Evolutionary conservation across 768 basidiomycete genomes (phyloP), one percentile per base, ranked within the genome.

Genomic region (Boletus reticuloceps): DNA sequence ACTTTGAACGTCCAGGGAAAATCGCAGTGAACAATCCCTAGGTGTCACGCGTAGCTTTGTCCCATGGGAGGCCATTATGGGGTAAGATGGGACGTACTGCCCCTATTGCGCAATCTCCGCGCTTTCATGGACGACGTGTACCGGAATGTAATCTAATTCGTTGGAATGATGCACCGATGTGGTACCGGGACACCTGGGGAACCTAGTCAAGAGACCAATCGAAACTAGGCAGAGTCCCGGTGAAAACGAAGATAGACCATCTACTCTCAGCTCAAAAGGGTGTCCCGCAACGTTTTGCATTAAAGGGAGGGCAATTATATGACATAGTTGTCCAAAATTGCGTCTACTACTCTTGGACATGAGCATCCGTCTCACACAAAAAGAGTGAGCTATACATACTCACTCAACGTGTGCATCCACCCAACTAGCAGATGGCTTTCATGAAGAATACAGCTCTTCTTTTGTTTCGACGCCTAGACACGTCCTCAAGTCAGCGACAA

Each of bases 361-460:
- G 14, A 61, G 48, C 6, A 27, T 38, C 27, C 32, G n/a, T 19
- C 43, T 22, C 34, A 9, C 34, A 41, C 40, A 10, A 25, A 37
- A 39, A 29, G 19, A 7, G 14, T 4, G 7, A 43, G 4, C 5
- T 13, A 29, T 2, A 1, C 16, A 32, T 32, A 64, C 66, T 61
- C 44, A 68, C 66, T 55, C 55, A 42, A 60, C 51, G 43, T 22
- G 51, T 50, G 41, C 46, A 56, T 58, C 59, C 56, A 50, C 58
- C 52, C 47, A 47, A 32, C 31, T 20, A 32, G 52, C 31, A 43
- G 34, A 50, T 9, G 36, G 39, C 14, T 52, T 56, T 75, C 73
- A 81, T 60, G 74, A 72, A 53, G 73, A 59, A 72, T 84, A 88
- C 47, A 88, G 72, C 64, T 86, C 85, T 69, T 88, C 86, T 76